Conservation (phyloP, 371 early-diverging fungal genomes). For the Mucor sp. region DNA sequence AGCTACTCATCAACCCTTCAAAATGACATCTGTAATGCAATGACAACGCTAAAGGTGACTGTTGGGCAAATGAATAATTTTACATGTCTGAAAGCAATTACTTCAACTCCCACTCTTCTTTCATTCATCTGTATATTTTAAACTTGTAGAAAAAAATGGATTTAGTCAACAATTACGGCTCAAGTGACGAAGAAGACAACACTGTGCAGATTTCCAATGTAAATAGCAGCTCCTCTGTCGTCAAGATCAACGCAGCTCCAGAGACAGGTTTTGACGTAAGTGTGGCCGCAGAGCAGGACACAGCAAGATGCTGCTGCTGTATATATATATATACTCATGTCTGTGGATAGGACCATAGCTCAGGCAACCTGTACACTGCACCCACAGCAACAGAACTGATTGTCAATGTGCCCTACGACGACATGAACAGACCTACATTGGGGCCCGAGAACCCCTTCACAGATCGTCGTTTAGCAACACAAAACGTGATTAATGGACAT, state of each 20-base stretch:
- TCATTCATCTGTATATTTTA: background rate
- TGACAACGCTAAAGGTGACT: slow-evolving; percentile 1
- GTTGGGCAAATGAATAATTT: background rate
- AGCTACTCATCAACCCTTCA: too few relatives aligned
- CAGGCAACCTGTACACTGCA: slow-evolving; percentile 55
- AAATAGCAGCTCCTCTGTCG: slow-evolving; percentile 12
- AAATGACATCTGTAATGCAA: background rate
- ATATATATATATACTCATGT: background rate
- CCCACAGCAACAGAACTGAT: slow-evolving; percentile 70
- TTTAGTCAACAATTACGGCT: slow-evolving; percentile 52
- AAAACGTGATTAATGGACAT: slow-evolving; percentile 78
- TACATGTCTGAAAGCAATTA: background rate
- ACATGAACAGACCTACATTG: slow-evolving; percentile 63
- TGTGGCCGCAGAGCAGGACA: too few relatives aligned
- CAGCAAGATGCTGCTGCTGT: background rate
- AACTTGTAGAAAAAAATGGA: slow-evolving; percentile 26
- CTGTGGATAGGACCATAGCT: slow-evolving; percentile 22
- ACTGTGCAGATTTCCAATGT: slow-evolving; percentile 14
- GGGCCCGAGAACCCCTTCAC: slow-evolving; percentile 83
- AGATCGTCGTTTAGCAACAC: slow-evolving; percentile 49
- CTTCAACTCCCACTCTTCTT: too few relatives aligned
- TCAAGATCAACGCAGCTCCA: slow-evolving; percentile 68
- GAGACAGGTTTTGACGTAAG: slow-evolving; percentile 75
- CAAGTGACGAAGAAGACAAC: slow-evolving; percentile 57
- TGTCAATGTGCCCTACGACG: slow-evolving; percentile 80